Percentiles rank a stretch among this genome's conserved stretches.
phyloP scores from a whole-genome alignment of 129 eudicot species.

The Lactuca saligna region DNA sequence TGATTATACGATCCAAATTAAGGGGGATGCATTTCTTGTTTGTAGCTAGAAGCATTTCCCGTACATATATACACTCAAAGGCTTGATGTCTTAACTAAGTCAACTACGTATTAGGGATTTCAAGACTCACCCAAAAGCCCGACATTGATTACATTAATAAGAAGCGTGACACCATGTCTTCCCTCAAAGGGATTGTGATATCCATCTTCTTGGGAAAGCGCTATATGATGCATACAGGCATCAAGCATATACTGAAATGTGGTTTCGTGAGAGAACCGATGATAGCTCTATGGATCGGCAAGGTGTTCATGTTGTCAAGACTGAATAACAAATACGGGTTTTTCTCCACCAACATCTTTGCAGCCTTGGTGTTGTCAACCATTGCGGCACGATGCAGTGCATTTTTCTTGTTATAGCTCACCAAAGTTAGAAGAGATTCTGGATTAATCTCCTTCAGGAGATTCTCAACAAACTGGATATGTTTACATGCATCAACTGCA shows the following conservation, averaged over 20 bases:
- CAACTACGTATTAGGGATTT: not conserved
- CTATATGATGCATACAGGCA: slow-evolving; percentile 8
- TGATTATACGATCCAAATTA: not conserved
- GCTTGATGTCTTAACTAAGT: no score
- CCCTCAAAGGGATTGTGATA: slow-evolving; percentile 31
- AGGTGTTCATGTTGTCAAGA: not conserved
- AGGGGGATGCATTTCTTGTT: no score
- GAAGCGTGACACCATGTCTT: slow-evolving; percentile 14
- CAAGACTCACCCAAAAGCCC: slow-evolving; percentile 18
- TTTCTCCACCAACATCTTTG: slow-evolving; percentile 25
- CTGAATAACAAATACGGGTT: slow-evolving; percentile 26
- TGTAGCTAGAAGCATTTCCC: no score
- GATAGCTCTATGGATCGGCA: slow-evolving; percentile 30
- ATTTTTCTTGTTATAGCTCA: not conserved
- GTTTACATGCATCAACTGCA: not conserved
- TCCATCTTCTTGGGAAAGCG: not conserved
- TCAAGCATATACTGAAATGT: slow-evolving; percentile 13
- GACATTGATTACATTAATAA: not conserved
- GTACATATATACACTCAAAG: no score
- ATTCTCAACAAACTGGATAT: slow-evolving; percentile 2
- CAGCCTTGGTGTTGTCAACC: slow-evolving; percentile 28
- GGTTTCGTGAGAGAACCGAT: slow-evolving; percentile 21
- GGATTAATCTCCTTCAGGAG: slow-evolving; percentile 4
- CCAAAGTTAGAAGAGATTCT: slow-evolving; percentile 7
- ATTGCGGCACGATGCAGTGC: slow-evolving; percentile 30